These are phyloP conservation scores for Conticribra guillardii DNA, from an alignment of 108 stramenopile genomes.

Conservation along the genomic window DNA sequence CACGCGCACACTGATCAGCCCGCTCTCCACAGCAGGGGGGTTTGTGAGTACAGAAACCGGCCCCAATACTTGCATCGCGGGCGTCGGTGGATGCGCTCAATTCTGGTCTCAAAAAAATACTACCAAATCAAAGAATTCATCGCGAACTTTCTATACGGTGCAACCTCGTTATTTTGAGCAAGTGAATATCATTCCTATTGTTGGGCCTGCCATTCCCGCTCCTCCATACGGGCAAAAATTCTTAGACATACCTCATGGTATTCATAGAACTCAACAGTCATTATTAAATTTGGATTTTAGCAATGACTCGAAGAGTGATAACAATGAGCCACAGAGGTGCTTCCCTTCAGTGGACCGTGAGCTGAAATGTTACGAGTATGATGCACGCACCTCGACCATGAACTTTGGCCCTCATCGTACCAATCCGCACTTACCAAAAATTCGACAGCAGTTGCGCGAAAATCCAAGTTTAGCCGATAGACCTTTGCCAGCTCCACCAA, in stretches of 20 bases:
- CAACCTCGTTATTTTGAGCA: too few species aligned
- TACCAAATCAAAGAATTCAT: too few species aligned
- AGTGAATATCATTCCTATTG: too few species aligned
- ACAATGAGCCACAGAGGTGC: not conserved
- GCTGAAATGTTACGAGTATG: constrained; percentile 30
- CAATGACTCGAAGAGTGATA: constrained; percentile 1
- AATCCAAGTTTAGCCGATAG: not conserved
- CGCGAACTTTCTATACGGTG: too few species aligned
- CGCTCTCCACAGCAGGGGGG: constrained; percentile 3
- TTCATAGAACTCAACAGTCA: too few species aligned
- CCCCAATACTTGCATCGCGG: constrained; percentile 37
- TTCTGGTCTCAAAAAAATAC: too few species aligned
- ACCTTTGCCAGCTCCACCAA: not conserved
- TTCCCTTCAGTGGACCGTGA: not conserved
- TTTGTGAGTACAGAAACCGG: constrained; percentile 15
- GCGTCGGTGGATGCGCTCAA: constrained; percentile 20
- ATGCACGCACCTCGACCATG: constrained; percentile 15
- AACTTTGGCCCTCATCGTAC: constrained; percentile 28
- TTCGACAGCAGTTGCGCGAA: not conserved
- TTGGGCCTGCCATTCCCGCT: too few species aligned
- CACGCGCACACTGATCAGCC: constrained; percentile 15
- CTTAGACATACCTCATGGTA: too few species aligned
- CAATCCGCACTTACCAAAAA: not conserved
- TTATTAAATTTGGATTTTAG: too few species aligned
- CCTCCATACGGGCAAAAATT: too few species aligned